Conservation (phyloP, 1,284 basidiomycete genomes). For the Phellopilus nigrolimitatus region DNA sequence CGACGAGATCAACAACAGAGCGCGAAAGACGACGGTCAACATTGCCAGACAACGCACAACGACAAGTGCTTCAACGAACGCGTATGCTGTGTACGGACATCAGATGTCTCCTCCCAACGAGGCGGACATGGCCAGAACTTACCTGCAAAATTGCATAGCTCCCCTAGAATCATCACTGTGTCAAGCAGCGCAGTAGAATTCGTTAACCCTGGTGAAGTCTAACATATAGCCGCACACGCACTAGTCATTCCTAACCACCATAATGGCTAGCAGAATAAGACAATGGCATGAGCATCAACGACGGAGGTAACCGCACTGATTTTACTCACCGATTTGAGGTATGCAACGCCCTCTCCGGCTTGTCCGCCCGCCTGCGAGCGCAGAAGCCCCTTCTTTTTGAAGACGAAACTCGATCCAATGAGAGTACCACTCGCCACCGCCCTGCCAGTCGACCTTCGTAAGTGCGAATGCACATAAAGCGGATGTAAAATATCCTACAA, state of each 20-base stretch:
- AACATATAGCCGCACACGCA: conserved; percentile 4
- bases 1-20: conserved; percentile 20
- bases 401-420: conserved; percentile 53
- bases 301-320: background rate
- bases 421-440: conserved; percentile 58
- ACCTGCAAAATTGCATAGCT: conserved; percentile 30
- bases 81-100: conserved; percentile 27
- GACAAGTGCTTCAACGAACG: conserved; percentile 48
- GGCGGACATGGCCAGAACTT: background rate
- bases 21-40: background rate
- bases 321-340: conserved; percentile 46
- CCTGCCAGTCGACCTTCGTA: background rate
- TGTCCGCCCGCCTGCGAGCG: conserved; percentile 39
- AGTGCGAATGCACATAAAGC: background rate
- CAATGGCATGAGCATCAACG: background rate
- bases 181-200: conserved; percentile 23
- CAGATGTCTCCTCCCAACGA: background rate
- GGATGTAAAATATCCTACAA: background rate
- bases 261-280: conserved; percentile 28
- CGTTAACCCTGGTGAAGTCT: background rate
- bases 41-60: conserved; percentile 34
- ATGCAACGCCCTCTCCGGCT: conserved; percentile 61
- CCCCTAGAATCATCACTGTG: conserved; percentile 39
- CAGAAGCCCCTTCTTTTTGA: conserved; percentile 58
- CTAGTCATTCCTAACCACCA: conserved; percentile 51